Percentiles rank a stretch among this genome's conserved stretches.
Evolutionary conservation across 2,329 filamentous ascomycete genomes (phyloP).

Genomic region (Xylariales sp.): DNA sequence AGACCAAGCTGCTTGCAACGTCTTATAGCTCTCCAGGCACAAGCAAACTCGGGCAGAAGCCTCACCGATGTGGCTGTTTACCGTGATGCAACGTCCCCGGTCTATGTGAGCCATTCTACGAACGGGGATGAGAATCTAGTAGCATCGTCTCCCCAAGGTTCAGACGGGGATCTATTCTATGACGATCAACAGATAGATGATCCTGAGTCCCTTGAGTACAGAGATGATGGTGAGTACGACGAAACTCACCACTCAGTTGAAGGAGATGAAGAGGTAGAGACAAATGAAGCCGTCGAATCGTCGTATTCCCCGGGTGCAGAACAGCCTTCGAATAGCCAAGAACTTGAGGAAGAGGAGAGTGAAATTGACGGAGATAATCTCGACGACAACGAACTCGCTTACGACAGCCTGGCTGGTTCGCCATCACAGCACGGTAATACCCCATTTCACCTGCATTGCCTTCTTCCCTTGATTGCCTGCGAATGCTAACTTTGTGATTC

Average conservation of each 20-base stretch:
- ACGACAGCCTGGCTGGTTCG: slow-evolving; percentile 19
- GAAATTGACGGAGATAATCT: slow-evolving; percentile 3
- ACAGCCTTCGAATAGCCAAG: slow-evolving; percentile 9
- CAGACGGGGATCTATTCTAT: slow-evolving; percentile 3
- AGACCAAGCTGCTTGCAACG: slow-evolving; percentile 25
- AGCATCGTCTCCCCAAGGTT: slow-evolving; percentile 1
- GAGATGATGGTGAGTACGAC: too few relatives aligned
- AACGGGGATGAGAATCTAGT: not conserved
- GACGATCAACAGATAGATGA: slow-evolving; percentile 3
- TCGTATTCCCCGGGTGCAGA: slow-evolving; percentile 18
- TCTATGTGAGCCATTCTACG: not conserved
- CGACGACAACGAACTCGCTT: slow-evolving; percentile 8
- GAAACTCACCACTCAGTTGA: not conserved
- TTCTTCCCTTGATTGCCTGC: too few relatives aligned
- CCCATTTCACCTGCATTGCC: slow-evolving; percentile 8
- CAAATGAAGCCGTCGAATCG: slow-evolving; percentile 1
- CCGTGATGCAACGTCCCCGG: slow-evolving; percentile 9
- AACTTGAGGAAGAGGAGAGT: slow-evolving; percentile 4
- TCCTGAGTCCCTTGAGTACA: too few relatives aligned
- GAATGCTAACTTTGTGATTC: too few relatives aligned
- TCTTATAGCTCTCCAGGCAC: slow-evolving; percentile 24
- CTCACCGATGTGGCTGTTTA: slow-evolving; percentile 26
- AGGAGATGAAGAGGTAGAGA: not conserved
- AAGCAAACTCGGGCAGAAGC: slow-evolving; percentile 23
- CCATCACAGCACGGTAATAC: slow-evolving; percentile 21